Conservation (phyloP, 2,329 filamentous ascomycete species). For the Ophiostoma perfectum region DNA sequence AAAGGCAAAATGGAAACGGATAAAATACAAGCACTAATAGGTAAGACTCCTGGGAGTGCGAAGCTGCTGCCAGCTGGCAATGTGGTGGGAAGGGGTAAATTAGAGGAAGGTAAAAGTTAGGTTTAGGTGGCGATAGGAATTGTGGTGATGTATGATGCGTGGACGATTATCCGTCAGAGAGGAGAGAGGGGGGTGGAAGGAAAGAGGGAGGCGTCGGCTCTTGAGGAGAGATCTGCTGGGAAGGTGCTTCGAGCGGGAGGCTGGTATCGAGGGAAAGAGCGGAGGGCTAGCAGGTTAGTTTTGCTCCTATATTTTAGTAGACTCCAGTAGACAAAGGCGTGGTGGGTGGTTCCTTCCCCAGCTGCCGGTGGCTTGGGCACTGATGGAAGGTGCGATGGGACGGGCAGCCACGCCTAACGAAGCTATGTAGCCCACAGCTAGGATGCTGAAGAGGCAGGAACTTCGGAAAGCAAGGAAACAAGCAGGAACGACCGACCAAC, state of each 20-base stretch:
- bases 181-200: constrained; percentile 9
- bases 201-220: constrained; percentile 6
- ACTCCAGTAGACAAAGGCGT: background rate
- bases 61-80: background rate
- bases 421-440: constrained; percentile 9
- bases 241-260: background rate
- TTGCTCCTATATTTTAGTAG: background rate
- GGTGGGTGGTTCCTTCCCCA: constrained; percentile 2
- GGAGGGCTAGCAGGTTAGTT: background rate
- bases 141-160: constrained; percentile 13
- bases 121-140: constrained; percentile 1
- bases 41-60: background rate
- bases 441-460: background rate
- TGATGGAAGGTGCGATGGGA: constrained; percentile 4
- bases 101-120: background rate
- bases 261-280: constrained; percentile 5
- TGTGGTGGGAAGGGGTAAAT: background rate
- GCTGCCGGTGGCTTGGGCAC: constrained; percentile 5
- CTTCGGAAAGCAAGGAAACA: constrained; percentile 8
- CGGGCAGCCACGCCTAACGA: background rate
- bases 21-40: background rate
- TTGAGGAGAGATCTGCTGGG: constrained; percentile 13
- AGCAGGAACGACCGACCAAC: background rate
- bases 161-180: background rate
- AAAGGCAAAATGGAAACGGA: background rate